Evolutionary conservation across 208 protist genomes (phyloP).

Genomic region (Leishmania lainsoni): DNA sequence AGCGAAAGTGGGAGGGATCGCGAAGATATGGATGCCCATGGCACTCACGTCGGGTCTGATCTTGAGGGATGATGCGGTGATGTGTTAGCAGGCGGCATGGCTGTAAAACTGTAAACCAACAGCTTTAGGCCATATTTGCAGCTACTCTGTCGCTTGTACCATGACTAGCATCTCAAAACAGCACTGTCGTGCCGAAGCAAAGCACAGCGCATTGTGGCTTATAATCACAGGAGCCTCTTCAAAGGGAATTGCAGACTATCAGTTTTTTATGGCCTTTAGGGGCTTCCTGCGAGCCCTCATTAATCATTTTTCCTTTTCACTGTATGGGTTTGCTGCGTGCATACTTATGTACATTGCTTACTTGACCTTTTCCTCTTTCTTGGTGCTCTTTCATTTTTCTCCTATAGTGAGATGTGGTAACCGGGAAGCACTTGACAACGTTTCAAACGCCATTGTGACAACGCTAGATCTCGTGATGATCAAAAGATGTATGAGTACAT

Average conservation of each 20-base stretch:
- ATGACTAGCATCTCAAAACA: not conserved
- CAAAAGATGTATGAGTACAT: not conserved
- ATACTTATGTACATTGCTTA: slow-evolving; percentile 10
- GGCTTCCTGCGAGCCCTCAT: not conserved
- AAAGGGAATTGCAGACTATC: not conserved
- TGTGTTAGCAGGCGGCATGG: not conserved
- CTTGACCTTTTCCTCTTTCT: not conserved
- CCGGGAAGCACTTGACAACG: not conserved
- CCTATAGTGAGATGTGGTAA: not conserved
- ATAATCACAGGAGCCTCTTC: not conserved
- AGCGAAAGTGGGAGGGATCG: slow-evolving; percentile 21
- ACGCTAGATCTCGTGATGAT: not conserved
- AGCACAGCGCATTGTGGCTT: not conserved
- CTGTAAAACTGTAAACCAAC: not conserved
- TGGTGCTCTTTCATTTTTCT: not conserved
- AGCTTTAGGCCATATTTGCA: not conserved
- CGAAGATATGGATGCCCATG: slow-evolving; percentile 9
- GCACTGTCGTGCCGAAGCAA: not conserved
- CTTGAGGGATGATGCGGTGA: not conserved
- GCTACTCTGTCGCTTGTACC: not conserved
- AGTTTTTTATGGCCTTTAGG: not conserved
- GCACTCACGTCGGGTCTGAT: not conserved
- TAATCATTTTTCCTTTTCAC: not conserved
- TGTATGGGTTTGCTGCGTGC: not conserved
- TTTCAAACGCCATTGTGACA: not conserved